A percentile compares a stretch with the other conserved stretches of the same genome.
phyloP scores from a whole-genome alignment of 257 asterid genomes.

The Nicotiana undulata region DNA sequence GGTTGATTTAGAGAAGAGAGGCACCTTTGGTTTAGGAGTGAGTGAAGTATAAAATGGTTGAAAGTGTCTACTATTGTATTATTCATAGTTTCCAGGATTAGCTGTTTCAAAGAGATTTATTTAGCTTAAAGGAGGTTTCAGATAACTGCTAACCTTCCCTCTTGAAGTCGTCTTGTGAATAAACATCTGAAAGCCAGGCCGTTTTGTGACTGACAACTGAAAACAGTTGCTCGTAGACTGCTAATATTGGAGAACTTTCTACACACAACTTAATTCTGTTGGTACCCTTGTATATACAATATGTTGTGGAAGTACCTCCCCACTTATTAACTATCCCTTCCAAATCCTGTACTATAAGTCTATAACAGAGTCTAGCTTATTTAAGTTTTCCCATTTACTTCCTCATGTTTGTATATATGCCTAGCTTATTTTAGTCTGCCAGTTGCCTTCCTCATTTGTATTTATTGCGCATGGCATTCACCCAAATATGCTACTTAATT shows the following conservation, averaged over 20 bases:
- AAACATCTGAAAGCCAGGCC: not conserved
- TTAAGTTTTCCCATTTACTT: not conserved
- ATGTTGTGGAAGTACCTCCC: not conserved
- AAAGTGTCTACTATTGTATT: not conserved
- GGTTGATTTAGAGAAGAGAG: not conserved
- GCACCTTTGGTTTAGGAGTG: no score
- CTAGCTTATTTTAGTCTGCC: not conserved
- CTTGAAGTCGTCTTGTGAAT: not conserved
- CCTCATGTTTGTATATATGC: not conserved
- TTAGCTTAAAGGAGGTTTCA: not conserved
- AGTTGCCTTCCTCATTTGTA: not conserved
- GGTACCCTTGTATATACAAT: not conserved
- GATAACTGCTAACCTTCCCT: not conserved
- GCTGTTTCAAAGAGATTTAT: not conserved
- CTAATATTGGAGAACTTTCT: not conserved
- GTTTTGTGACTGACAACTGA: not conserved
- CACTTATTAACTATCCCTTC: not conserved
- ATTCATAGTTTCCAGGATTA: not conserved
- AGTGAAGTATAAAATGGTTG: no score
- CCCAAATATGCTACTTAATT: not conserved
- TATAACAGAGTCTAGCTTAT: not conserved
- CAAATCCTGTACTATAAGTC: not conserved
- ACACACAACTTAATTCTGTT: not conserved
- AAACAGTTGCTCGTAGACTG: not conserved
- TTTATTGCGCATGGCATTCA: not conserved